Evolutionary conservation across 1,139 yeast genomes (phyloP).

Genomic region (Blastobotrys malaysiensis): DNA sequence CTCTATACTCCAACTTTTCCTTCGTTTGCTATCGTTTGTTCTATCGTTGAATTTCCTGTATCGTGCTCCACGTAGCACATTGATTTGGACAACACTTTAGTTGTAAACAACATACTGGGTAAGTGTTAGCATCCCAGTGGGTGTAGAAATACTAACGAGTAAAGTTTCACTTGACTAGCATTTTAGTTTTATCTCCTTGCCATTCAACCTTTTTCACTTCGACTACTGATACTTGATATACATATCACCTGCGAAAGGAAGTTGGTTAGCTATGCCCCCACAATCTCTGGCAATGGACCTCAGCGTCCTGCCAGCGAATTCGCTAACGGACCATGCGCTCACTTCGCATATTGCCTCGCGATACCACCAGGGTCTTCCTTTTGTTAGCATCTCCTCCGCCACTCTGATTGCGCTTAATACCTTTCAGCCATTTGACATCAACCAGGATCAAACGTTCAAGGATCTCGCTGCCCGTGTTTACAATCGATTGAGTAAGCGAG

Average conservation of each 20-base stretch:
- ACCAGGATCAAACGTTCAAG: conserved; percentile 37
- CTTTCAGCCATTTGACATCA: conserved; percentile 34
- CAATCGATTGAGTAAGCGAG: conserved; percentile 36
- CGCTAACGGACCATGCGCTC: conserved; percentile 37
- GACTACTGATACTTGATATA: neutral
- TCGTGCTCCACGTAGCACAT: neutral
- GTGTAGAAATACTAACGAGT: neutral
- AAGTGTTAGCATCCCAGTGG: neutral
- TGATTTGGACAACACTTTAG: neutral
- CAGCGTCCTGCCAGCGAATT: conserved; percentile 34
- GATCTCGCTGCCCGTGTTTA: conserved; percentile 37
- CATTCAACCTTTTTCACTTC: neutral
- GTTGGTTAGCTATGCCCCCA: conserved; percentile 19
- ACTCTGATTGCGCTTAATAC: conserved; percentile 38
- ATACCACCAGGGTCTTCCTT: conserved; percentile 40
- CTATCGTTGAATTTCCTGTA: neutral
- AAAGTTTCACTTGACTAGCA: neutral
- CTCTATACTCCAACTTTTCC: neutral
- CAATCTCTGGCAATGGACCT: conserved; percentile 34
- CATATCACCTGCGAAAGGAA: neutral
- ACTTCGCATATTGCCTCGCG: conserved; percentile 41
- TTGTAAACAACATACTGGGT: neutral
- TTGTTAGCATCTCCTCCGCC: conserved; percentile 36
- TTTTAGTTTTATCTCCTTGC: neutral
- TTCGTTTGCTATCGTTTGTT: neutral